Percentiles rank a stretch among this genome's conserved stretches.
Conservation (phyloP, 2,329 filamentous ascomycete genomes). For the Aaosphaeria arxii region DNA sequence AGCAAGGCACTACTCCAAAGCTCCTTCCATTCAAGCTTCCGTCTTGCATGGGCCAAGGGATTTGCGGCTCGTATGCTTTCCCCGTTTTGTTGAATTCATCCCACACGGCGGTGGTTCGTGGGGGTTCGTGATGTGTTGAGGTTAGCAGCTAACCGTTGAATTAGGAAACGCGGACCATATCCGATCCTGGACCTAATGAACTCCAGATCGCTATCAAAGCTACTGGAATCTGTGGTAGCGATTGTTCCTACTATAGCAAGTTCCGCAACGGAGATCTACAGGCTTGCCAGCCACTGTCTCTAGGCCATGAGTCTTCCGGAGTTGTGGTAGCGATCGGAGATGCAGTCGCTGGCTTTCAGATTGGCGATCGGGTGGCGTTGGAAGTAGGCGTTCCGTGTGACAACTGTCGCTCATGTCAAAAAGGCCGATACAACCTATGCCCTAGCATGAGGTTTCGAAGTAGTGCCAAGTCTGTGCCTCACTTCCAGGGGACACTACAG, state of each 20-base stretch:
- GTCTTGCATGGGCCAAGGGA: constrained; percentile 43
- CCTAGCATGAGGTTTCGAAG: constrained; percentile 42
- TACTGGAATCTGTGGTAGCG: constrained; percentile 68
- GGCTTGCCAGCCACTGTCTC: constrained; percentile 61
- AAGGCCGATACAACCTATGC: constrained; percentile 43
- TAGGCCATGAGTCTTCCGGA: constrained; percentile 45
- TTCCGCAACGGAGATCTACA: constrained; percentile 70
- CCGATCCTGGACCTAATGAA: constrained; percentile 55
- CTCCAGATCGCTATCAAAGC: constrained; percentile 64
- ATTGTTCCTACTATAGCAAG: constrained; percentile 70
- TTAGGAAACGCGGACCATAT: constrained; percentile 56
- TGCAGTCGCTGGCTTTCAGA: constrained; percentile 35
- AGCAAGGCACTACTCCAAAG: constrained; percentile 36
- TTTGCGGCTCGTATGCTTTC: constrained; percentile 40
- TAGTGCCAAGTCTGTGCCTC: constrained; percentile 42
- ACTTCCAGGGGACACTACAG: constrained; percentile 44
- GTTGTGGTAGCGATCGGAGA: constrained; percentile 38
- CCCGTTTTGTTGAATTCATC: constrained; percentile 28
- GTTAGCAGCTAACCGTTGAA: constrained; percentile 20
- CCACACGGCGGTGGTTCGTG: constrained; percentile 31
- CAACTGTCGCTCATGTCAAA: constrained; percentile 40
- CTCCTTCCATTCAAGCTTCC: constrained; percentile 37
- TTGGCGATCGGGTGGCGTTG: constrained; percentile 41
- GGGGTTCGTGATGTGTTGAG: constrained; percentile 23
- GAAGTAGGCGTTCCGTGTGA: constrained; percentile 42